These are phyloP conservation scores for Petasospora rhodanensis DNA, from an alignment of 1,139 yeast genomes.

Conservation along the genomic window DNA sequence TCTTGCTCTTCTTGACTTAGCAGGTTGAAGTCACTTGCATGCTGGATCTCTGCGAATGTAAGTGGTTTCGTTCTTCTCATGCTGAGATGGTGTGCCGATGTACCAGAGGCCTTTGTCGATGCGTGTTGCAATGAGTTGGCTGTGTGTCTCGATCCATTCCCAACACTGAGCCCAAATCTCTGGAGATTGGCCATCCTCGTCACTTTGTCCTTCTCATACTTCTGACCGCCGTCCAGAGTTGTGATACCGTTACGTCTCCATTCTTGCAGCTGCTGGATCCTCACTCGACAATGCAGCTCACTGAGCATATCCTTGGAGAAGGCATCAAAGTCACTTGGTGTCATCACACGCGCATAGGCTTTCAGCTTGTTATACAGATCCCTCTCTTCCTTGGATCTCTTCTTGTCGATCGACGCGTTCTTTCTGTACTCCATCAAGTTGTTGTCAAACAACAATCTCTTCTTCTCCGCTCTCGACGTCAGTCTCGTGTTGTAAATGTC, in stretches of 20 bases:
- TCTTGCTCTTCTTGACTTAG: conserved; percentile 82
- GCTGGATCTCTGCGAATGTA: conserved; percentile 59
- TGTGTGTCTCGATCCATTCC: conserved; percentile 25
- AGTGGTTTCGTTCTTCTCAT: conserved; percentile 36
- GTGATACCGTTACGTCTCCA: conserved; percentile 91
- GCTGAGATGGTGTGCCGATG: conserved; percentile 22
- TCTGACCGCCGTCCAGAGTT: conserved; percentile 75
- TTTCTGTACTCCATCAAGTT: conserved; percentile 78
- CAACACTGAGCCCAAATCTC: conserved; percentile 42
- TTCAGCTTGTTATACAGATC: conserved; percentile 72
- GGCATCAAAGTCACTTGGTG: conserved; percentile 71
- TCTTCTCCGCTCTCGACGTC: conserved; percentile 89
- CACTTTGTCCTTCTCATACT: conserved; percentile 83
- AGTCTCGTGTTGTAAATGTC: conserved; percentile 87
- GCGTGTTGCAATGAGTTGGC: conserved; percentile 25
- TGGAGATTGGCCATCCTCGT: conserved; percentile 56
- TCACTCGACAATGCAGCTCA: conserved; percentile 73
- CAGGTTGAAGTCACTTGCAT: conserved; percentile 77
- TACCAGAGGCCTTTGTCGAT: conserved; percentile 16
- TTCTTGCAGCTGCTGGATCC: conserved; percentile 86
- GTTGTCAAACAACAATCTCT: conserved; percentile 74
- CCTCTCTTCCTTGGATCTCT: conserved; percentile 83
- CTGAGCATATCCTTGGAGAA: conserved; percentile 69
- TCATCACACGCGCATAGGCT: conserved; percentile 77
- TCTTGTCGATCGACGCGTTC: conserved; percentile 52